phyloP scores from a whole-genome alignment of 306 rosid genomes.

The Cercis canadensis region DNA sequence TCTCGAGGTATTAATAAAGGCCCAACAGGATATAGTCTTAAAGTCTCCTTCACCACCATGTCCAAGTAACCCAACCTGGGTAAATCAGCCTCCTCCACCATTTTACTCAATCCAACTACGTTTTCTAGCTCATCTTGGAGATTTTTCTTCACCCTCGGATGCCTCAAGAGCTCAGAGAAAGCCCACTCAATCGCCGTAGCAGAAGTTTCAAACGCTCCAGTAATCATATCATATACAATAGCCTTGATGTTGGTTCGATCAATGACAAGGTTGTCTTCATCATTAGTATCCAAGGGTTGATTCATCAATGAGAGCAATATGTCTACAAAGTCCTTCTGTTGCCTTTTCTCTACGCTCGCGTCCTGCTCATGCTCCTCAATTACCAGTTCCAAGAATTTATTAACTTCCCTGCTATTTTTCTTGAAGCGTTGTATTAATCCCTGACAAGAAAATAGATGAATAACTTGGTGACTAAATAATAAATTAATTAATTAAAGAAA shows the following conservation, averaged over 20 bases:
- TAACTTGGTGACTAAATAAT: too few species aligned
- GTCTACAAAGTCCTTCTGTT: conserved; percentile 34
- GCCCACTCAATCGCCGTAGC: conserved; percentile 38
- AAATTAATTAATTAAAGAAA: too few species aligned
- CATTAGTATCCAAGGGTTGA: conserved; percentile 37
- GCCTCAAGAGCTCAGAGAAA: conserved; percentile 49
- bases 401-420: conserved; percentile 32
- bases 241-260: conserved; percentile 51
- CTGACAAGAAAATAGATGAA: too few species aligned
- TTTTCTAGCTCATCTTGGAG: conserved; percentile 49
- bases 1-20: conserved; percentile 44
- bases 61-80: conserved; percentile 37
- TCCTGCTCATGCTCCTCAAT: conserved; percentile 41
- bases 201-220: conserved; percentile 35
- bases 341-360: not conserved
- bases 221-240: conserved; percentile 39
- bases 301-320: conserved; percentile 38
- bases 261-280: conserved; percentile 21
- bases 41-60: conserved; percentile 52
- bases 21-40: conserved; percentile 44
- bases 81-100: conserved; percentile 49
- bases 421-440: conserved; percentile 38
- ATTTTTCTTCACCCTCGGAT: conserved; percentile 48
- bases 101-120: conserved; percentile 39
- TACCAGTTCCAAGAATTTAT: conserved; percentile 38